Evolutionary conservation across 768 basidiomycete genomes (phyloP), one percentile per base, ranked within the genome.

Genomic region (Macrolepiota dolichaula): DNA sequence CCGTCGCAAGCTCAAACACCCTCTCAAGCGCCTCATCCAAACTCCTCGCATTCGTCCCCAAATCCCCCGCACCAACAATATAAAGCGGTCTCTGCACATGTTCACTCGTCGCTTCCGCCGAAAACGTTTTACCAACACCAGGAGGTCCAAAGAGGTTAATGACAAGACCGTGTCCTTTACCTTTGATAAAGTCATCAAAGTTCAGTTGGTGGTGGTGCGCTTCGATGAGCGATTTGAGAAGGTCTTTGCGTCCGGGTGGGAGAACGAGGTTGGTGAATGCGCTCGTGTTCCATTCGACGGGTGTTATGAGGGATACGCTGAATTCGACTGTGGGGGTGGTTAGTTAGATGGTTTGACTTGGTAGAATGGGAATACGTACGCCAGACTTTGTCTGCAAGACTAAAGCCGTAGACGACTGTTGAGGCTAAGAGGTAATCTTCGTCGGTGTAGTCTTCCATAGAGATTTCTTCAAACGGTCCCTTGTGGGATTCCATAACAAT

Each of bases 251-350:
- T 42, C 76, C 78, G 3, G 72, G 66, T 7, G 82, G 80, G n/a
- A 88, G 77, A 11, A 86, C 85, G 35, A 87, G 78, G 63, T 83
- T 81, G n/a, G 75, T 71, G 67, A 85, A 87, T 1, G 85, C 85
- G 22, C 83, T 80, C 10, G 75, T 68, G 62, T 83, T 83, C 83
- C 85, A 87, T 17, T 76, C 73, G 32, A 90, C 83, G 2, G 77
- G 74, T 19, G 72, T 55, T 32, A 89, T 76, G 47, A 81, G 76
- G 47, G 83, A 80, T 4, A 88, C 79, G 50, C 83, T 79, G 66
- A 88, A 84, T 67, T 85, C 86, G 63, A 87, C 85, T 87, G 60
- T 29, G 29, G 25, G 29, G n/a, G n/a, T n/a, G n/a, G n/a, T n/a
- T n/a, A n/a, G n/a, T n/a, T n/a, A n/a, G n/a, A n/a, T n/a, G n/a